These are phyloP conservation scores for Aspergillus sp. DNA, from an alignment of 2,329 filamentous ascomycete genomes.

Conservation along the genomic window DNA sequence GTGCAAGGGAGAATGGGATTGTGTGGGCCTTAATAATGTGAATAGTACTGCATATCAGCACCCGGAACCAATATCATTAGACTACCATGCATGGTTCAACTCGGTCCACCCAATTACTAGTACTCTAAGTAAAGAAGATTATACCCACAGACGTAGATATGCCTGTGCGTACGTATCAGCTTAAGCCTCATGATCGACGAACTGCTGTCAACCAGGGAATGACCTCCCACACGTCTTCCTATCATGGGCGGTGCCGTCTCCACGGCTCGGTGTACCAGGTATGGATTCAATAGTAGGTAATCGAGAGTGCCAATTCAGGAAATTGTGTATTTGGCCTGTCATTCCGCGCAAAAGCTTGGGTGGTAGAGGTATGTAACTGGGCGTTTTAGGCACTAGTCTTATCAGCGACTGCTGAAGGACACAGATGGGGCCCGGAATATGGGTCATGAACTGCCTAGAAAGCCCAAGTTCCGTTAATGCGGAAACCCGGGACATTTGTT, in stretches of 20 bases:
- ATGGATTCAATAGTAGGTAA: neutral
- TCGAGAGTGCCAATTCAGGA: neutral
- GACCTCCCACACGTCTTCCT: neutral
- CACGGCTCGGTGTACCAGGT: neutral
- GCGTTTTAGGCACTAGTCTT: neutral
- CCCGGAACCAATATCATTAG: neutral
- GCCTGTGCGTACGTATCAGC: neutral
- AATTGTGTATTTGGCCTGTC: neutral
- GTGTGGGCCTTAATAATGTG: neutral
- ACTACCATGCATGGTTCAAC: neutral
- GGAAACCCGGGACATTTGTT: neutral
- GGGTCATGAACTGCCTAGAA: neutral
- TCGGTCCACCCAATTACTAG: neutral
- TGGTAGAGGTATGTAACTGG: neutral
- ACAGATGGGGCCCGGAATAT: neutral
- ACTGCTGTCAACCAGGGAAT: constrained; percentile 1
- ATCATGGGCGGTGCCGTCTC: neutral
- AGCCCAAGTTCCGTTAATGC: neutral
- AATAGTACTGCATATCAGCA: neutral
- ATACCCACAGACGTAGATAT: neutral
- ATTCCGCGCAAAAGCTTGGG: neutral
- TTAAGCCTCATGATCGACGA: constrained; percentile 9
- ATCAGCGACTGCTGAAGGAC: neutral
- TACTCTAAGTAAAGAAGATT: neutral
- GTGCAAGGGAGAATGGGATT: neutral